phyloP scores from a whole-genome alignment of 768 basidiomycete genomes.

The Naganishia kalamii region DNA sequence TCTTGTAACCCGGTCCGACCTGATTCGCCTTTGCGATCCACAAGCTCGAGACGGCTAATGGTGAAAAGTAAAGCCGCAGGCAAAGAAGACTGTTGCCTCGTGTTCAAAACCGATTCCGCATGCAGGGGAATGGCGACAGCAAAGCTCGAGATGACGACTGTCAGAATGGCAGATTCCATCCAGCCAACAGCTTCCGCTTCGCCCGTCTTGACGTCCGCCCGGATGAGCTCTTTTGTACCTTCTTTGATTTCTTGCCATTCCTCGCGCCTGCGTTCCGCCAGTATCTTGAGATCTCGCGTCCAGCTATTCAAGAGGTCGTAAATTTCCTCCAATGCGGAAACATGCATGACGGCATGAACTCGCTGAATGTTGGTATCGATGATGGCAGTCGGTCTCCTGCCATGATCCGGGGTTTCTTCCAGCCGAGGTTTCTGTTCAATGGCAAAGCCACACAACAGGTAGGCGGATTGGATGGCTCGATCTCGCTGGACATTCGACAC shows the following conservation, averaged over 20 bases:
- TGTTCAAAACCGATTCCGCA: constrained; percentile 48
- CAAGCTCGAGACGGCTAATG: constrained; percentile 67
- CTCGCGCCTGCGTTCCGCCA: constrained; percentile 65
- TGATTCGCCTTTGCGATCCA: constrained; percentile 66
- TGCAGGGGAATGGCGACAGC: constrained; percentile 87
- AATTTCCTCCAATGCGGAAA: constrained; percentile 82
- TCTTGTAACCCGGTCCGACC: constrained; percentile 67
- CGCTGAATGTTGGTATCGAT: constrained; percentile 12
- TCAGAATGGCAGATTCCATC: constrained; percentile 44
- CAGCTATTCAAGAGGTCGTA: constrained; percentile 55
- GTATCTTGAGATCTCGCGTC: constrained; percentile 67
- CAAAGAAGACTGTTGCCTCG: constrained; percentile 36
- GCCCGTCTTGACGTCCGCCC: constrained; percentile 54
- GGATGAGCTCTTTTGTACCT: constrained; percentile 62
- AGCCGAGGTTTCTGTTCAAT: constrained; percentile 51
- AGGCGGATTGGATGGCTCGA: constrained; percentile 1
- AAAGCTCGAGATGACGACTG: constrained; percentile 54
- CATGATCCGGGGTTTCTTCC: constrained; percentile 25
- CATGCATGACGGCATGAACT: constrained; percentile 88
- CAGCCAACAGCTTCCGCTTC: constrained; percentile 39
- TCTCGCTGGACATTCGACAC: neutral
- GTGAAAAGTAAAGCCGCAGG: constrained; percentile 76
- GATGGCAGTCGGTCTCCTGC: constrained; percentile 14
- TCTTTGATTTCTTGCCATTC: constrained; percentile 80
- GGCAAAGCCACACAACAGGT: constrained; percentile 4